Base-by-base conservation (phyloP, 108 stramenopile species). In the Ochromonas danica region DNA sequence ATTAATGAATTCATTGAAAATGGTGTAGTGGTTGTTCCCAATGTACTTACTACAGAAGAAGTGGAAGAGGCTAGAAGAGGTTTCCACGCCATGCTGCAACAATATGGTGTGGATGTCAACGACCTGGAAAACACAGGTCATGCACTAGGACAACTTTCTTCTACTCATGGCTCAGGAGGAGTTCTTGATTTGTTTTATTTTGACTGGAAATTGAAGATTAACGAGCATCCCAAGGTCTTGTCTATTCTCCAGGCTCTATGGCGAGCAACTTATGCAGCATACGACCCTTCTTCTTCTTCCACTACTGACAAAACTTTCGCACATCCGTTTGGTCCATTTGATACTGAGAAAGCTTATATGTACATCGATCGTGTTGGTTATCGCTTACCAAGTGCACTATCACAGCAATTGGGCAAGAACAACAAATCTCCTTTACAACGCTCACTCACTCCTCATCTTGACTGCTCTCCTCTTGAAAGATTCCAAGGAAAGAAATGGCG, bases 391-490 rank as follows among this genome's bases (percentile, higher is more conserved):
- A 61, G 61, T 27, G 1, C 60, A 61, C 33, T 35, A 33, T 40
- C 51, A n/a, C 39, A 42, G 14, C 45, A 1, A 14, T 3, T 72
- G 22, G 41, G 14, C n/a, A 88, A 89, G 31, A 40, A 10, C 61
- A 91, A 88, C 80, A 85, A 79, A 43, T 22, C 22, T 40, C 89
- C 85, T 63, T 79, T 96, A 39, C 95, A 96, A 81, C 74, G 95
- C 78, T 91, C 91, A 27, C 89, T 96, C 70, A 94, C 94, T 28
- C 95, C 95, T 35, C 95, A 96, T 85, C 89, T 96, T 77, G 95
- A 96, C 78, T 94, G 92, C 71, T 96, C 93, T 81, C 95, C 95
- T 3, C 89, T 91, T 70, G 72, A 90, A 61, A 62, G 80, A 40
- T 43, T 65, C 40, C 75, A 71, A 39, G 80, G 79, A 43, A 85